Evolutionary conservation across 1,139 yeast species (phyloP).

Genomic region (Protomyces macrosporus): DNA sequence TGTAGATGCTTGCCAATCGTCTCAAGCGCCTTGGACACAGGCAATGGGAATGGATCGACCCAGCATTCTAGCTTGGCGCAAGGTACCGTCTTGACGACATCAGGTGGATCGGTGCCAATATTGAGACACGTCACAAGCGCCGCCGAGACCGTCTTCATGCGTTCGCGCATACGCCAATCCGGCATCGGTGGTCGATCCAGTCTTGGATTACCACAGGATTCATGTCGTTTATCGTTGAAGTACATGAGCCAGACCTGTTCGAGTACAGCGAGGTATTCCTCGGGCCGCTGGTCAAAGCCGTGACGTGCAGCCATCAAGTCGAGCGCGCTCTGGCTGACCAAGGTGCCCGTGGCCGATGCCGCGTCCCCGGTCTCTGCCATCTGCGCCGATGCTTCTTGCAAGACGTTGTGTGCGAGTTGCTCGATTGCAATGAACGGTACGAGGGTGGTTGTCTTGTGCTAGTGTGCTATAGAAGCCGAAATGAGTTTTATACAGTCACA

Average conservation of each 20-base stretch:
- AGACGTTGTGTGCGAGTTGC: no score
- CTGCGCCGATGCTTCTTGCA: neutral
- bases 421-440: neutral
- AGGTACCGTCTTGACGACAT: constrained; percentile 86
- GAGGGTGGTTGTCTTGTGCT: neutral
- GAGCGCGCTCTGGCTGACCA: constrained; percentile 2
- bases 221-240: constrained; percentile 84
- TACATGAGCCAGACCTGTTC: constrained; percentile 69
- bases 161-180: constrained; percentile 91
- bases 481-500: neutral
- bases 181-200: constrained; percentile 39
- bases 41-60: constrained; percentile 80
- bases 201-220: constrained; percentile 83
- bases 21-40: constrained; percentile 87
- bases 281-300: constrained; percentile 70
- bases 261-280: constrained; percentile 58
- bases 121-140: constrained; percentile 85
- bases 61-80: constrained; percentile 91
- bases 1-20: constrained; percentile 85
- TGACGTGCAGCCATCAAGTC: constrained; percentile 45
- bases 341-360: neutral
- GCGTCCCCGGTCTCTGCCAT: neutral
- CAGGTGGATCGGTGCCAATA: constrained; percentile 97
- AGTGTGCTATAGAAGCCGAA: neutral
- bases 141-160: constrained; percentile 92